These are phyloP conservation scores for Abelmoschus esculentus DNA, from an alignment of 345 rosid genomes.

Conservation along the genomic window DNA sequence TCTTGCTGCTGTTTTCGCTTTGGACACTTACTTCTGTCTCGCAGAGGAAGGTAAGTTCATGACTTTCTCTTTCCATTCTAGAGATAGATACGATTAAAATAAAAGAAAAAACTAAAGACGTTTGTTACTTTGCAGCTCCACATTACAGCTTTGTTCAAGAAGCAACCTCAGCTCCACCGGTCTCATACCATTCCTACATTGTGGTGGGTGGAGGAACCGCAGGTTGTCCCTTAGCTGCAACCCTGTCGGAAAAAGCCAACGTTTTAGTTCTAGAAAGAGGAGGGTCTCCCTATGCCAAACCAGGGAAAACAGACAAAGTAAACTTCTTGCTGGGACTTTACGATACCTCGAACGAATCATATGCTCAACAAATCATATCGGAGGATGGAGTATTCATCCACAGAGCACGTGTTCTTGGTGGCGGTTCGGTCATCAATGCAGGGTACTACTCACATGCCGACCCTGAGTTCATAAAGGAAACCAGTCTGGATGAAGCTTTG, in stretches of 20 bases:
- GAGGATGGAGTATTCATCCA: constrained; percentile 73
- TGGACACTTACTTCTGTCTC: background rate
- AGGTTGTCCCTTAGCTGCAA: constrained; percentile 73
- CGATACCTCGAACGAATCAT: constrained; percentile 34
- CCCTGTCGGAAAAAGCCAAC: constrained; percentile 46
- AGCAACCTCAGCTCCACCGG: constrained; percentile 27
- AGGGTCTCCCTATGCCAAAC: constrained; percentile 53
- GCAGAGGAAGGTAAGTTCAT: background rate
- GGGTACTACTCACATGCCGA: constrained; percentile 69
- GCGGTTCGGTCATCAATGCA: constrained; percentile 68
- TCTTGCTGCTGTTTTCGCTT: background rate
- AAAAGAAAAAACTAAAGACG: no score
- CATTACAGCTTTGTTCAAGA: constrained; percentile 30
- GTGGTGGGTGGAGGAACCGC: constrained; percentile 79
- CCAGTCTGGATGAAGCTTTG: constrained; percentile 35
- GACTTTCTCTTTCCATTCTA: no score
- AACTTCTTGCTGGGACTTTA: constrained; percentile 34
- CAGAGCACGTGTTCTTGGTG: constrained; percentile 74
- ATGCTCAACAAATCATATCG: constrained; percentile 60
- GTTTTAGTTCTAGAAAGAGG: constrained; percentile 79
- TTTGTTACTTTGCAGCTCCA: constrained; percentile 23
- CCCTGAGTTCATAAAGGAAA: constrained; percentile 26
- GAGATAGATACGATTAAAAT: no score
- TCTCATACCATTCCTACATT: constrained; percentile 40
- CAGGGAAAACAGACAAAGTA: constrained; percentile 33